Conservation (phyloP, 352 stramenopile species). For the Phytophthora pinifolia region DNA sequence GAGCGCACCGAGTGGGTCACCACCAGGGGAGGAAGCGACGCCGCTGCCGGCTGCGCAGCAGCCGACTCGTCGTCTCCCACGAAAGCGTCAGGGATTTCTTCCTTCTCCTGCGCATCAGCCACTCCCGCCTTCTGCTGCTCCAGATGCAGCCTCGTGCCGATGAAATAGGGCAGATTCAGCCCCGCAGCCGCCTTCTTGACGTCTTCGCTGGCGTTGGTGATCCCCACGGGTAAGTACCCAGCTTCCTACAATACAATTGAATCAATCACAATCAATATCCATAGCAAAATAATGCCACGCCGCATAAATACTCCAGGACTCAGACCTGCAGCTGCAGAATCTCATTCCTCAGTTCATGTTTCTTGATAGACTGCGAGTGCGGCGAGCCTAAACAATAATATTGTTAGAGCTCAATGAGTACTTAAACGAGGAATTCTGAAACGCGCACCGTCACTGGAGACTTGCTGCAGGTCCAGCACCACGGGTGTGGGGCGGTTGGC, state of each 20-base stretch:
- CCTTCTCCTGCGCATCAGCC: constrained; percentile 4
- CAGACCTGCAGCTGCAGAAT: constrained; percentile 62
- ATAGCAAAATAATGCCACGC: not conserved
- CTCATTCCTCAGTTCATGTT: constrained; percentile 67
- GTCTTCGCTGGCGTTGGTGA: constrained; percentile 87
- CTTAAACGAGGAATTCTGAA: constrained; percentile 1
- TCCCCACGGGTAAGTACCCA: constrained; percentile 67
- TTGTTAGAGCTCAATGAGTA: not conserved
- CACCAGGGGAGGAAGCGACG: constrained; percentile 52
- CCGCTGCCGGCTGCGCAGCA: constrained; percentile 1
- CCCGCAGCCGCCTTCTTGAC: constrained; percentile 66
- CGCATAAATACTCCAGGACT: not conserved
- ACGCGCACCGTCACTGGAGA: constrained; percentile 68
- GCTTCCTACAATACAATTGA: constrained; percentile 29
- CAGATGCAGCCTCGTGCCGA: constrained; percentile 60
- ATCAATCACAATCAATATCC: not conserved
- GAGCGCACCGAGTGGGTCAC: constrained; percentile 76
- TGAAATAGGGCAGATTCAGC: constrained; percentile 74
- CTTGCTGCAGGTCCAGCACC: constrained; percentile 69
- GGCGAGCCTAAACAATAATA: constrained; percentile 46
- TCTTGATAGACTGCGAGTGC: constrained; percentile 77
- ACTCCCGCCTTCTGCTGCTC: constrained; percentile 14
- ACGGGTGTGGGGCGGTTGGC: constrained; percentile 52
- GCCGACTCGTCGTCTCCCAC: constrained; percentile 13
- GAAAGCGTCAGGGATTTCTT: constrained; percentile 9